Evolutionary conservation across 306 rosid species (phyloP).

Genomic region (Prunus padus): DNA sequence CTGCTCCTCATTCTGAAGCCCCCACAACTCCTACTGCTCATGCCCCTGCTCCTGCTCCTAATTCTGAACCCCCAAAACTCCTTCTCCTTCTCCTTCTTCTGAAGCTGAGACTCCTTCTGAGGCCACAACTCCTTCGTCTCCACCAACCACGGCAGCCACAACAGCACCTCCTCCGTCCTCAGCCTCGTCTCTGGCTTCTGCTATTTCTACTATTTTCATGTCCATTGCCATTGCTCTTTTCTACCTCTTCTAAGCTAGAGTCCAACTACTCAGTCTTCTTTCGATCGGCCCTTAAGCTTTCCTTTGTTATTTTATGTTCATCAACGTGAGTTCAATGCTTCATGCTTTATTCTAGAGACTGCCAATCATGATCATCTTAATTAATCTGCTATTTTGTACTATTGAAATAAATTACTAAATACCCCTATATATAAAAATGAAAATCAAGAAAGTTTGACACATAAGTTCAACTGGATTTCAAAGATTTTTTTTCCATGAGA

Average conservation of each 20-base stretch:
- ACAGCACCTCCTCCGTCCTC: conserved; percentile 10
- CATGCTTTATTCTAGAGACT: neutral
- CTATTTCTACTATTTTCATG: conserved; percentile 7
- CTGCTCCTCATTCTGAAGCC: neutral
- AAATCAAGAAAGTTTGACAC: too few species aligned
- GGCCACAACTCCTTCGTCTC: neutral
- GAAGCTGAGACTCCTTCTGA: neutral
- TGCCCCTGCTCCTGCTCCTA: neutral
- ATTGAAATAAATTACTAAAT: neutral
- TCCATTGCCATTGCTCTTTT: conserved; percentile 6
- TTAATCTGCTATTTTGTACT: neutral
- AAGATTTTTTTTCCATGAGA: too few species aligned
- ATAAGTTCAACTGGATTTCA: too few species aligned
- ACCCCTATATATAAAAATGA: neutral
- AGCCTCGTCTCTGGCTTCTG: neutral
- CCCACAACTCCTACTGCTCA: neutral
- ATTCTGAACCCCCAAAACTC: neutral
- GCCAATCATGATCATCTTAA: neutral
- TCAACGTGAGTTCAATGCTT: neutral
- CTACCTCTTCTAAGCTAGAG: neutral
- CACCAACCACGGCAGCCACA: neutral
- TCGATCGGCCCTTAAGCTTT: too few species aligned
- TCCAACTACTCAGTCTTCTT: too few species aligned
- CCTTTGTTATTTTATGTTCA: neutral
- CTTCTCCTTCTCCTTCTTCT: neutral